Conservation (phyloP, 805 yeast genomes). For the Ogataea zsoltii region DNA sequence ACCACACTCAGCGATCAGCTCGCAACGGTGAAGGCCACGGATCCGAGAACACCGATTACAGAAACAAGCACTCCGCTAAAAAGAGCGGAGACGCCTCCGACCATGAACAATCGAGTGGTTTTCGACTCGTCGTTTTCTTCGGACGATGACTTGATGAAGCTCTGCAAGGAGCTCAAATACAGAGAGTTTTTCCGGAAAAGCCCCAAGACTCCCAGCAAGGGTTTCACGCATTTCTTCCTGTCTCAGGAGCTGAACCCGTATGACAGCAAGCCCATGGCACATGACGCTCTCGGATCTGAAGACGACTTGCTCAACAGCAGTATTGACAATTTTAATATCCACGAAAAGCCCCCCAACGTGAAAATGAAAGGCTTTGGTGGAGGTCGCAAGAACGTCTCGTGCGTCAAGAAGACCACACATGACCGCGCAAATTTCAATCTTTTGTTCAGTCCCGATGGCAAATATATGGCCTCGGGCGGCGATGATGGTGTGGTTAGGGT, state of each 20-base stretch:
- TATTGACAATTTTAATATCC: slow-evolving; percentile 8
- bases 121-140: slow-evolving; percentile 17
- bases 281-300: neutral
- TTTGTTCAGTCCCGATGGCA: slow-evolving; percentile 78
- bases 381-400: neutral
- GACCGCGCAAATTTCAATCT: slow-evolving; percentile 66
- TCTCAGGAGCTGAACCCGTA: slow-evolving; percentile 58
- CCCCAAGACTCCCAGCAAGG: slow-evolving; percentile 44
- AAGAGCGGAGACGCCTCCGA: neutral
- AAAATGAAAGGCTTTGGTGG: neutral
- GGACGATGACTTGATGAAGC: slow-evolving; percentile 41
- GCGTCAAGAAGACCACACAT: slow-evolving; percentile 14
- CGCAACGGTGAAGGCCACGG: neutral
- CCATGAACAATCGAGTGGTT: slow-evolving; percentile 1
- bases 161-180: slow-evolving; percentile 55
- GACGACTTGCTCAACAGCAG: slow-evolving; percentile 6
- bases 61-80: slow-evolving; percentile 7
- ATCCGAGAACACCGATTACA: neutral
- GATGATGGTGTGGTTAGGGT: slow-evolving; percentile 66
- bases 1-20: slow-evolving; percentile 3
- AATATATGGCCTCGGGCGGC: slow-evolving; percentile 81
- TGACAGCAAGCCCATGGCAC: slow-evolving; percentile 7
- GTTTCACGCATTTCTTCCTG: slow-evolving; percentile 53
- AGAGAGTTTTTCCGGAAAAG: slow-evolving; percentile 48
- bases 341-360: slow-evolving; percentile 13